Percentiles rank a stretch among this genome's conserved stretches.
Evolutionary conservation across 164 flowering plant genomes (phyloP).

Genomic region (grape (Vitis vinifera)): DNA sequence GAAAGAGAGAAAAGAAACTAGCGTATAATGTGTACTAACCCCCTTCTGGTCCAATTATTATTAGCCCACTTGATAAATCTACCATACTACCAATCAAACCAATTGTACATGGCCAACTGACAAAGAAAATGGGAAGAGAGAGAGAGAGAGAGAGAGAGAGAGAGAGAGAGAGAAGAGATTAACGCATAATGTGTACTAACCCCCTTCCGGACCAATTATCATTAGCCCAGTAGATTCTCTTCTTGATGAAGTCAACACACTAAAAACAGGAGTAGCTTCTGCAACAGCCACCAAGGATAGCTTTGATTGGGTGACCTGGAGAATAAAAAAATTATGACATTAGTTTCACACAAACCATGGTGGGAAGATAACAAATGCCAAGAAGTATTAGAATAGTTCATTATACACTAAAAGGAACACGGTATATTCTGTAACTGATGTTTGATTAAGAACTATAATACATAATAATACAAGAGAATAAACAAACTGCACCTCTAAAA

Average conservation of each 20-base stretch:
- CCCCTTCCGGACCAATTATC: conserved; percentile 96
- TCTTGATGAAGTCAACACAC: conserved; percentile 39
- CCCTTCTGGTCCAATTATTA: conserved; percentile 95
- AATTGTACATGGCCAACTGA: not conserved
- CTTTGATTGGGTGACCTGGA: conserved; percentile 66
- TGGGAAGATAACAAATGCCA: not conserved
- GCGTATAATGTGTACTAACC: conserved; percentile 44
- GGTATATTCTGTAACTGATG: no score
- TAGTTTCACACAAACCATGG: not conserved
- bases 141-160: not conserved
- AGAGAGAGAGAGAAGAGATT: not conserved
- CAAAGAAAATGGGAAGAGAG: conserved; percentile 1
- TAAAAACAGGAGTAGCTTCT: conserved; percentile 67
- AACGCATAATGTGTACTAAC: conserved; percentile 37
- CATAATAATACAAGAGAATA: no score
- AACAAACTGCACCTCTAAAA: no score
- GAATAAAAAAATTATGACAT: conserved; percentile 6
- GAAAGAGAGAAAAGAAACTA: not conserved
- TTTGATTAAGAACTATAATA: no score
- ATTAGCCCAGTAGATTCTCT: conserved; percentile 52
- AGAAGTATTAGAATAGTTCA: not conserved
- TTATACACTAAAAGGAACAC: no score
- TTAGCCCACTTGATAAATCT: conserved; percentile 38
- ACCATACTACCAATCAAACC: no score
- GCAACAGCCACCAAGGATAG: conserved; percentile 79